Conservation (phyloP, 306 rosid species). For the Lathyrus sativus region DNA sequence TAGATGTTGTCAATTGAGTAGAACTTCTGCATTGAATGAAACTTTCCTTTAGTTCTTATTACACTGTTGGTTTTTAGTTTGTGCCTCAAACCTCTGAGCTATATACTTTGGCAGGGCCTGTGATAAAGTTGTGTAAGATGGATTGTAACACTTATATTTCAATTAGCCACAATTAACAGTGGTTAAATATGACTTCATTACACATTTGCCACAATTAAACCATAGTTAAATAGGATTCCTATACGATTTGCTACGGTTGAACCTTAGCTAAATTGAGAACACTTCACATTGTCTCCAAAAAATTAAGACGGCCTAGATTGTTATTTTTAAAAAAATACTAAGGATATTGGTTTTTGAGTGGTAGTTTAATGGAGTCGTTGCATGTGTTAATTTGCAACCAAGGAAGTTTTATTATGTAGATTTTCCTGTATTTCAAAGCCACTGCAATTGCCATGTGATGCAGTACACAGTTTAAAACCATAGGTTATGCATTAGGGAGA, state of each 20-base stretch:
- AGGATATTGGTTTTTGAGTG: background rate
- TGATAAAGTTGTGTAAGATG: too few relatives aligned
- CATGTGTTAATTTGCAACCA: background rate
- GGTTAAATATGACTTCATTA: too few relatives aligned
- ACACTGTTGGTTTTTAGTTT: slow-evolving; percentile 25
- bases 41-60: background rate
- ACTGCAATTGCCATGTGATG: background rate
- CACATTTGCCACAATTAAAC: too few relatives aligned
- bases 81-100: background rate
- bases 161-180: too few relatives aligned
- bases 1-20: background rate
- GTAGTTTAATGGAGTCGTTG: background rate
- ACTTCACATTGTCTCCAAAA: too few relatives aligned
- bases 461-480: background rate
- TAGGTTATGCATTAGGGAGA: background rate
- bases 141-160: too few relatives aligned
- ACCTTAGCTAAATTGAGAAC: too few relatives aligned
- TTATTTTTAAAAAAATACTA: background rate
- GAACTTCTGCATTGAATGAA: background rate
- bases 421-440: background rate
- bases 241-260: too few relatives aligned
- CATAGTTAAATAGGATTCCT: too few relatives aligned
- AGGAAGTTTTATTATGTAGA: background rate
- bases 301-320: background rate
- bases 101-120: too few relatives aligned